A percentile compares a stretch with the other conserved stretches of the same genome.
Conservation (phyloP, 2,329 filamentous ascomycete species). For the Cladosporium sp. region DNA sequence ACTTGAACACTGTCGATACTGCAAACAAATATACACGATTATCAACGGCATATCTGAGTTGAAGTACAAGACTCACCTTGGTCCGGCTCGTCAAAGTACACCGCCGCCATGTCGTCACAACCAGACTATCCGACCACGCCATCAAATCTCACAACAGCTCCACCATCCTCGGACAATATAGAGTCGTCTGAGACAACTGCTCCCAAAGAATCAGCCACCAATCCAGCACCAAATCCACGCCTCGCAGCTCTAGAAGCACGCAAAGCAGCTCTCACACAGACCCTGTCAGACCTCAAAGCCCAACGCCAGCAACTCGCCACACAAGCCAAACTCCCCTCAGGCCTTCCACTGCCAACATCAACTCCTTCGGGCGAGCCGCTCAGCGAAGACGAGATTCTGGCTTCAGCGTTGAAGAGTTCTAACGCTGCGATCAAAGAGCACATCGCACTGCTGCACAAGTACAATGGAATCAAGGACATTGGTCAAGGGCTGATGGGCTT, state of each 20-base stretch:
- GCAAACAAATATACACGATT: too few species aligned
- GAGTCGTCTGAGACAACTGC: background rate
- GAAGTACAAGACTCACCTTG: too few species aligned
- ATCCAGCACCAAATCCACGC: background rate
- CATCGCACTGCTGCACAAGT: constrained; percentile 61
- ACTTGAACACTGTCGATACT: too few species aligned
- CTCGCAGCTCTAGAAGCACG: constrained; percentile 19
- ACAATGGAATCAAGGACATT: constrained; percentile 68
- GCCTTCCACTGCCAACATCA: constrained; percentile 22
- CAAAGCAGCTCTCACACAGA: constrained; percentile 42
- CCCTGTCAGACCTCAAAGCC: constrained; percentile 42
- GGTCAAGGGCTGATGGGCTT: constrained; percentile 62
- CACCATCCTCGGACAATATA: constrained; percentile 1
- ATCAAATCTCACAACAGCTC: background rate
- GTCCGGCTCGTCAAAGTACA: too few species aligned
- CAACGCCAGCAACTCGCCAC: constrained; percentile 36
- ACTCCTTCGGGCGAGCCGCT: constrained; percentile 9
- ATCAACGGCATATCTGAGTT: too few species aligned
- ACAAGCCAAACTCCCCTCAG: constrained; percentile 23
- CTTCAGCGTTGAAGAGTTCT: constrained; percentile 38
- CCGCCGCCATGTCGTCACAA: constrained; percentile 7
- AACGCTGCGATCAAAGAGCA: constrained; percentile 55
- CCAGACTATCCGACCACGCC: background rate
- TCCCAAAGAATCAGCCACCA: background rate
- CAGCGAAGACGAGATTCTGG: constrained; percentile 21